These are phyloP conservation scores for Gossypium schwendimanii DNA, from an alignment of 441 rosid species.

Conservation along the genomic window DNA sequence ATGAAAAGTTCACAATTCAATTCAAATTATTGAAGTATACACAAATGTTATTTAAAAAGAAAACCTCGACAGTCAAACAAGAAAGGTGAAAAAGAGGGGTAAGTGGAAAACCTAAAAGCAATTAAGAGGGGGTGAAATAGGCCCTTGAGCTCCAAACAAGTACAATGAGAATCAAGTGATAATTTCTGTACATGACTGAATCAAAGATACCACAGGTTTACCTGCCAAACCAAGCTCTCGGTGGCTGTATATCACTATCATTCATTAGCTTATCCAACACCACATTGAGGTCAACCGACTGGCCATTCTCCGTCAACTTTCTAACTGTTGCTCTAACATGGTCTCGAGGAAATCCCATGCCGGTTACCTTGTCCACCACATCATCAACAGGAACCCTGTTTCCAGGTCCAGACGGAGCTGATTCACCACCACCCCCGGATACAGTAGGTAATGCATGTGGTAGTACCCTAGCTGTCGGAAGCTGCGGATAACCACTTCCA, in stretches of 20 bases:
- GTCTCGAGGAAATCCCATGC: conserved; percentile 88
- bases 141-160: conserved; percentile 14
- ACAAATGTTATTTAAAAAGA: conserved; percentile 17
- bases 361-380: conserved; percentile 66
- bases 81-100: background rate
- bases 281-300: conserved; percentile 74
- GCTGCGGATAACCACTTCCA: conserved; percentile 63
- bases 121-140: conserved; percentile 6
- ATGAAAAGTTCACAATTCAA: background rate
- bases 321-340: conserved; percentile 76
- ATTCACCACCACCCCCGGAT: conserved; percentile 47
- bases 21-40: conserved; percentile 23
- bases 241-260: conserved; percentile 65
- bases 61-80: conserved; percentile 5
- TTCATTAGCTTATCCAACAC: conserved; percentile 94
- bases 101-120: conserved; percentile 10
- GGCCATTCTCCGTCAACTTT: conserved; percentile 75
- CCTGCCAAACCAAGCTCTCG: conserved; percentile 68
- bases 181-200: conserved; percentile 35
- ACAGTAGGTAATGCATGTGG: conserved; percentile 72
- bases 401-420: conserved; percentile 60
- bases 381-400: conserved; percentile 73
- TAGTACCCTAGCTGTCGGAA: conserved; percentile 67
- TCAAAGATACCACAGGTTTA: conserved; percentile 20
- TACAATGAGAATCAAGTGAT: conserved; percentile 15